Percentiles rank a stretch among this genome's conserved stretches.
Evolutionary conservation across 352 stramenopile species (phyloP).

Genomic region (Pythium dissotocum): DNA sequence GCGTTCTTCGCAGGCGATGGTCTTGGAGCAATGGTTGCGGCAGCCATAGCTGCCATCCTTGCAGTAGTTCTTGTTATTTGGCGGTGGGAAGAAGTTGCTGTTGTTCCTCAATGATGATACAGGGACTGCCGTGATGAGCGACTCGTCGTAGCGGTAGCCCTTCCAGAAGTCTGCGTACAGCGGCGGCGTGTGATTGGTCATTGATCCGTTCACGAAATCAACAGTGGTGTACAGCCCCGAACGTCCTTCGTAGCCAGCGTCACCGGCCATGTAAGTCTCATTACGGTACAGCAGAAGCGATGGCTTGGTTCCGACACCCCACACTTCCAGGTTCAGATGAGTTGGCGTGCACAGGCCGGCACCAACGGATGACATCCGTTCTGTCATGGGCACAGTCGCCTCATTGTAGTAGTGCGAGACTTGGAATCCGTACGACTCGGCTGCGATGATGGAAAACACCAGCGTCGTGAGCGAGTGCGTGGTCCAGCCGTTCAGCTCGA

Average conservation of each 20-base stretch:
- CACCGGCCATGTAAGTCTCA: constrained; percentile 24
- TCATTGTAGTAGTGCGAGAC: constrained; percentile 7
- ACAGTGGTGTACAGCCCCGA: constrained; percentile 38
- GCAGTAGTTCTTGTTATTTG: constrained; percentile 28
- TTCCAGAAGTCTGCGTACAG: constrained; percentile 41
- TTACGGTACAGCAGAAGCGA: constrained; percentile 31
- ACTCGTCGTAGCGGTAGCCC: constrained; percentile 31
- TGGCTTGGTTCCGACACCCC: constrained; percentile 17
- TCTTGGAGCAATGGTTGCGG: constrained; percentile 7
- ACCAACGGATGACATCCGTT: constrained; percentile 38
- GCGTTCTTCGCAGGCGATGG: constrained; percentile 13
- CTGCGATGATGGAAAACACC: constrained; percentile 34
- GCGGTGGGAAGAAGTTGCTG: not conserved
- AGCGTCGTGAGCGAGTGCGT: constrained; percentile 29
- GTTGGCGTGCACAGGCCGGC: constrained; percentile 33
- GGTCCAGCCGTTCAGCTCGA: constrained; percentile 33
- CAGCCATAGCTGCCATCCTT: constrained; percentile 2
- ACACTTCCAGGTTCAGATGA: constrained; percentile 30
- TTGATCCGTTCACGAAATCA: constrained; percentile 30
- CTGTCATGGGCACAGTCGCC: constrained; percentile 11
- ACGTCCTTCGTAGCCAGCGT: constrained; percentile 32
- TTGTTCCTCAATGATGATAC: constrained; percentile 7
- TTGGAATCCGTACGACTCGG: constrained; percentile 19
- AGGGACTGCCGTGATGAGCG: constrained; percentile 28
- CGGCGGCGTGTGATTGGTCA: constrained; percentile 14